Evolutionary conservation across 148 eudicot species (phyloP).

Genomic region (Fagopyrum homotropicum): DNA sequence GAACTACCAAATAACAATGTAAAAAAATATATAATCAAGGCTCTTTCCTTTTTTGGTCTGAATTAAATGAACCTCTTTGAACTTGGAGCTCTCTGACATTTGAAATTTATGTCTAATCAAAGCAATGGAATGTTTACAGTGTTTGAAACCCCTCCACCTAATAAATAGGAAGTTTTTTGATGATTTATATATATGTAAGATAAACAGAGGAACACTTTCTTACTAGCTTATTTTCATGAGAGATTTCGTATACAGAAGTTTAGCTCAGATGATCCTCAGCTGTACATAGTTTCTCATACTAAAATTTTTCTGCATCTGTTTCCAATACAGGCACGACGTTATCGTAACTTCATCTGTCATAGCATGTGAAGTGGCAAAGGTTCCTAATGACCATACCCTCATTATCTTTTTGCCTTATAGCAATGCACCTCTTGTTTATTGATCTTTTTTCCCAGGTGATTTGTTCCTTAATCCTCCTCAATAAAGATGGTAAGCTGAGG

Average conservation of each 20-base stretch:
- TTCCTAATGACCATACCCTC: slow-evolving; percentile 13
- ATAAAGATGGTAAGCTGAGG: slow-evolving; percentile 64
- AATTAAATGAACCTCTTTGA: neutral
- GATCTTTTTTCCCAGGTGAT: slow-evolving; percentile 41
- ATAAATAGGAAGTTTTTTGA: no score
- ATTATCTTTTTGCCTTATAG: neutral
- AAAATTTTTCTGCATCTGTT: neutral
- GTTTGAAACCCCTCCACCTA: neutral
- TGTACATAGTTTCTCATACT: neutral
- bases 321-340: slow-evolving; percentile 62
- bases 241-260: neutral
- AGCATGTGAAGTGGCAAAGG: slow-evolving; percentile 86
- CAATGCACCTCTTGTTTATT: neutral
- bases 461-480: slow-evolving; percentile 64
- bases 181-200: neutral
- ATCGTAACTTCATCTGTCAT: slow-evolving; percentile 89
- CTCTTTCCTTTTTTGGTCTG: neutral
- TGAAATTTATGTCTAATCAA: neutral
- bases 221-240: neutral
- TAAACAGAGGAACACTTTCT: neutral
- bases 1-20: neutral
- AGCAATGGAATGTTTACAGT: neutral
- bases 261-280: neutral
- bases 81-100: slow-evolving; percentile 4
- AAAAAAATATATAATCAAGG: neutral